These are phyloP conservation scores for Fusarium algeriense DNA, from an alignment of 2,329 filamentous ascomycete species.

Conservation along the genomic window DNA sequence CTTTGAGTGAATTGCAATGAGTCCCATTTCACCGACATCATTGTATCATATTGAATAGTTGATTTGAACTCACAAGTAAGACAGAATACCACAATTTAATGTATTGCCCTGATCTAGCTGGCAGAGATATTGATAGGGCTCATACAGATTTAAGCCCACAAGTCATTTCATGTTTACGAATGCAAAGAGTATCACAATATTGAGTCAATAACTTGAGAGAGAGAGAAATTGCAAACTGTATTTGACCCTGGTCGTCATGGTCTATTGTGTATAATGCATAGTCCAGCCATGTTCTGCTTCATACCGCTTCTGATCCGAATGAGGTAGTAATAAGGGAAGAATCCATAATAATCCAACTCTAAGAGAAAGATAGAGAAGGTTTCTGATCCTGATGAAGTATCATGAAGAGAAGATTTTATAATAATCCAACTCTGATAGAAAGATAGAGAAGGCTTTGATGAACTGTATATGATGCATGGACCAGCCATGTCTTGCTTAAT, in stretches of 20 bases:
- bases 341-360: neutral
- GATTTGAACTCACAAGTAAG: too few species aligned
- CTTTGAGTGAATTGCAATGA: too few species aligned
- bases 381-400: neutral
- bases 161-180: accelerated
- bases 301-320: neutral
- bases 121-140: too few species aligned
- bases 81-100: too few species aligned
- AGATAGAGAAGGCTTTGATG: neutral
- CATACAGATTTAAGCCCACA: too few species aligned
- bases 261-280: too few species aligned
- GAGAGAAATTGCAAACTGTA: too few species aligned
- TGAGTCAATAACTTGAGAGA: neutral
- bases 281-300: neutral
- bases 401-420: neutral
- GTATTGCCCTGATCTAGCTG: too few species aligned
- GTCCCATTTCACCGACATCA: too few species aligned
- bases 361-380: neutral
- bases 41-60: too few species aligned
- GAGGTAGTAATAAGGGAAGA: neutral
- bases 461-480: neutral
- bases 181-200: accelerated
- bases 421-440: neutral
- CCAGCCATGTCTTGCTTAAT: too few species aligned
- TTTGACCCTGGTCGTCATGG: too few species aligned